Conservation (phyloP, 331 rosid genomes). For the Quercus lobata region DNA sequence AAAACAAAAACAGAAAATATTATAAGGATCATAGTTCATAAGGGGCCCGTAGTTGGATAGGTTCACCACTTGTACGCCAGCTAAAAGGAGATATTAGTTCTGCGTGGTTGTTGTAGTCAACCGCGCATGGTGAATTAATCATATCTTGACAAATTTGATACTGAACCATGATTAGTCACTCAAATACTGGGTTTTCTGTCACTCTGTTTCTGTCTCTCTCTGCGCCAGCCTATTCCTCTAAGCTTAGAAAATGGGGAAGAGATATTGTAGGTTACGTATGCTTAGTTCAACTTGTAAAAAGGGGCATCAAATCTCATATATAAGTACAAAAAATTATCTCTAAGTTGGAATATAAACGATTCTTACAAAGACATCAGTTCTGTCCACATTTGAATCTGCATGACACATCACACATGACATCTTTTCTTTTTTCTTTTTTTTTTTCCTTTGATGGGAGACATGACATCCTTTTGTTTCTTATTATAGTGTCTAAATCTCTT, state of each 20-base stretch:
- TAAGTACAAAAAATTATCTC: neutral
- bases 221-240: neutral
- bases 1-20: no score
- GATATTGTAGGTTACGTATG: neutral
- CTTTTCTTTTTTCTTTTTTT: neutral
- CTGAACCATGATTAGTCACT: no score
- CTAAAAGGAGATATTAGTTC: no score
- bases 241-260: neutral
- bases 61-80: no score
- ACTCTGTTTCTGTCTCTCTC: neutral
- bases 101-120: no score
- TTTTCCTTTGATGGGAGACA: no score
- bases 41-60: no score
- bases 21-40: no score
- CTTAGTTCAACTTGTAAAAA: neutral
- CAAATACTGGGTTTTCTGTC: neutral
- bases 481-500: no score
- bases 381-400: neutral
- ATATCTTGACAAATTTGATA: no score
- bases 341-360: neutral
- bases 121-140: no score
- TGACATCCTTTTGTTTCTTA: no score
- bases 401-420: neutral
- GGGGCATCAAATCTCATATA: neutral
- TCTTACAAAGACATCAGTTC: neutral